Conservation (phyloP, 2,329 filamentous ascomycete genomes). For the Pleoardoris graminearum region DNA sequence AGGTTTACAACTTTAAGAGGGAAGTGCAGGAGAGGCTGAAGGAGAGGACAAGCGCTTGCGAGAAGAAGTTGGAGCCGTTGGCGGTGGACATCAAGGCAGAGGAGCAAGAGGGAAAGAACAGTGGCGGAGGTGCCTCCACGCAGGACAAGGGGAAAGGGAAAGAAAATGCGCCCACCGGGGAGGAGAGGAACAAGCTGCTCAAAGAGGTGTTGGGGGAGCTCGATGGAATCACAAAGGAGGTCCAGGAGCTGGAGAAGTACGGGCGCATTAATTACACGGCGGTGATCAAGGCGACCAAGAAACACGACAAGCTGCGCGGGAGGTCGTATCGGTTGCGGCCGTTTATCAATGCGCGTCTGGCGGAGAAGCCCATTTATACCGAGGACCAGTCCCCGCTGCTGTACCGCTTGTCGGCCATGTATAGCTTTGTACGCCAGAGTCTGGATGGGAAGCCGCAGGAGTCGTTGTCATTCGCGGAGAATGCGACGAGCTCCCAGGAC, state of each 20-base stretch:
- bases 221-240: slow-evolving; percentile 84
- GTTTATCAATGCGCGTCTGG: slow-evolving; percentile 85
- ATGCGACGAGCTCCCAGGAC: slow-evolving; percentile 56
- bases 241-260: slow-evolving; percentile 92
- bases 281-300: slow-evolving; percentile 98
- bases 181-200: slow-evolving; percentile 58
- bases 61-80: slow-evolving; percentile 65
- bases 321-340: slow-evolving; percentile 85
- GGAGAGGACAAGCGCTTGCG: slow-evolving; percentile 74
- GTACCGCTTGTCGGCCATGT: slow-evolving; percentile 89
- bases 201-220: slow-evolving; percentile 77
- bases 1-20: slow-evolving; percentile 87
- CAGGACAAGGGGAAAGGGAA: slow-evolving; percentile 28
- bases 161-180: slow-evolving; percentile 34
- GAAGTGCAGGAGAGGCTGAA: slow-evolving; percentile 79
- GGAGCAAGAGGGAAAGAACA: slow-evolving; percentile 30
- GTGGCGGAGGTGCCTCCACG: slow-evolving; percentile 16
- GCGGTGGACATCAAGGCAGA: slow-evolving; percentile 43
- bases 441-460: slow-evolving; percentile 62
- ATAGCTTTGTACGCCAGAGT: slow-evolving; percentile 87
- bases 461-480: slow-evolving; percentile 52
- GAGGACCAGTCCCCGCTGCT: slow-evolving; percentile 90
- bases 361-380: slow-evolving; percentile 90
- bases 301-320: slow-evolving; percentile 93
- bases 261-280: slow-evolving; percentile 96